Conservation (phyloP, 2,329 filamentous ascomycete genomes). For the Dactylellina leptospora region DNA sequence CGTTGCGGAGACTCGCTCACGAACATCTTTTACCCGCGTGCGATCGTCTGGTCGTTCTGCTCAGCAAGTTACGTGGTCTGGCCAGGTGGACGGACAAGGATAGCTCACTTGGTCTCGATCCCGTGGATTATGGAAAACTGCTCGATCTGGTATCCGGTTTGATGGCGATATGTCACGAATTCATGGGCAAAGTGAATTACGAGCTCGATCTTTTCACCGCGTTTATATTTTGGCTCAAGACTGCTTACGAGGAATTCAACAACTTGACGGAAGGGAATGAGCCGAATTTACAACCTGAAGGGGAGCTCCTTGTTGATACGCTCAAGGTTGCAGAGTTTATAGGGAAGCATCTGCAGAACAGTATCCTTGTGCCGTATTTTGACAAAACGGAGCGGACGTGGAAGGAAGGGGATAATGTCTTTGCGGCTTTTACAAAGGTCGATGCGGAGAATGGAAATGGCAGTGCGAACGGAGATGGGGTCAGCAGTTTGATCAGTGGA, state of each 20-base stretch:
- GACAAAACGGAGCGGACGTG: constrained; percentile 49
- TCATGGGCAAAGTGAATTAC: constrained; percentile 56
- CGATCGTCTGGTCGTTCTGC: constrained; percentile 80
- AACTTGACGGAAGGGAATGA: constrained; percentile 57
- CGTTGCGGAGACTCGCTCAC: constrained; percentile 78
- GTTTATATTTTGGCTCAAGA: constrained; percentile 56
- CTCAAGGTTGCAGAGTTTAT: constrained; percentile 57
- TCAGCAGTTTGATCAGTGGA: constrained; percentile 46
- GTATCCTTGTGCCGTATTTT: constrained; percentile 55
- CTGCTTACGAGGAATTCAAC: constrained; percentile 57
- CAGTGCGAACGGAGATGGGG: constrained; percentile 9
- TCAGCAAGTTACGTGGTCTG: constrained; percentile 83
- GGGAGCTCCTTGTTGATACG: constrained; percentile 54
- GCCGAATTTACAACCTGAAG: constrained; percentile 52
- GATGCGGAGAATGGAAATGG: constrained; percentile 7
- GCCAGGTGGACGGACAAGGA: constrained; percentile 68
- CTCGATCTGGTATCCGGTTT: constrained; percentile 56
- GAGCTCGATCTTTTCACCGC: constrained; percentile 57
- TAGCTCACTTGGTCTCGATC: constrained; percentile 57
- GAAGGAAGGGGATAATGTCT: constrained; percentile 56
- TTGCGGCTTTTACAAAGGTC: constrained; percentile 54
- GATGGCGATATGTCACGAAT: constrained; percentile 56
- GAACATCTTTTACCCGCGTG: constrained; percentile 89
- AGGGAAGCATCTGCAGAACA: constrained; percentile 56
- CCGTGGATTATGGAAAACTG: constrained; percentile 57